Evolutionary conservation across 257 asterid genomes (phyloP).

Genomic region (Datura wrightii): DNA sequence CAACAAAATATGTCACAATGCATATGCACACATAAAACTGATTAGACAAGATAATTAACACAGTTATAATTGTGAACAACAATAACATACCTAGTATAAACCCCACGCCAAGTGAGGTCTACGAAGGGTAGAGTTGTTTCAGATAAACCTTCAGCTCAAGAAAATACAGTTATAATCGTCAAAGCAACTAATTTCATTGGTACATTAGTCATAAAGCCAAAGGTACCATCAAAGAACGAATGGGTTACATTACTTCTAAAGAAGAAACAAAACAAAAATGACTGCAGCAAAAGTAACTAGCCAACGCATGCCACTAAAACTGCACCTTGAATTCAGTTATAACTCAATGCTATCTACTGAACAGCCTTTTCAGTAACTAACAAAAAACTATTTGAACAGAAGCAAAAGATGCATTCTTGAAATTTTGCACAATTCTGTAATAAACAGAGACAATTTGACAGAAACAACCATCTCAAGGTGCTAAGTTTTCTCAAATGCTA

Average conservation of each 20-base stretch:
- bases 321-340: neutral
- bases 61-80: too few relatives aligned
- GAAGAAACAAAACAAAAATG: neutral
- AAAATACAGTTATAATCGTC: neutral
- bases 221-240: neutral
- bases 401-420: neutral
- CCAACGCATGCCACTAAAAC: neutral
- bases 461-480: slow-evolving; percentile 1
- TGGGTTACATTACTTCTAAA: neutral
- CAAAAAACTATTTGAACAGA: neutral
- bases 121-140: too few relatives aligned
- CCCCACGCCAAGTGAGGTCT: too few relatives aligned
- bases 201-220: neutral
- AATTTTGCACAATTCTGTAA: neutral
- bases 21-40: neutral
- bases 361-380: slow-evolving; percentile 6
- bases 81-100: too few relatives aligned
- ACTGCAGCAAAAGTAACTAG: neutral
- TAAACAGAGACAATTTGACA: neutral
- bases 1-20: neutral
- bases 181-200: neutral
- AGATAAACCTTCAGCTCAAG: too few relatives aligned
- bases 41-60: neutral
- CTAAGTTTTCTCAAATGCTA: neutral
- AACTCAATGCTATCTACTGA: neutral